phyloP scores from a whole-genome alignment of 169 alveolate species.

The Cryptosporidium ubiquitum region DNA sequence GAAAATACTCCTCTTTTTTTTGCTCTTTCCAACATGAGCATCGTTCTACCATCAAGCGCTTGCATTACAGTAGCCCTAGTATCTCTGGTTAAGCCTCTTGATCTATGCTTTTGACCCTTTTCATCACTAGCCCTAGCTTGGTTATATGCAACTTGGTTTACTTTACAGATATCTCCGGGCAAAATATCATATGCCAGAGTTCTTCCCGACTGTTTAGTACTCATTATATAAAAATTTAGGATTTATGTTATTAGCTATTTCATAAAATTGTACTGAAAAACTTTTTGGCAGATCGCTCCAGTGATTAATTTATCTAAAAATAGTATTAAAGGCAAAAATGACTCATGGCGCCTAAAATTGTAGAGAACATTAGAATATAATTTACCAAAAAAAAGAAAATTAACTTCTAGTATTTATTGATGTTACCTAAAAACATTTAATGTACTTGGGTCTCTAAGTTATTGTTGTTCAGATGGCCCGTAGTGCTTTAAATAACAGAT shows the following conservation, averaged over 20 bases:
- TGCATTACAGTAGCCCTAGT: constrained; percentile 96
- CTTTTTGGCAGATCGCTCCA: background rate
- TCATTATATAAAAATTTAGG: background rate
- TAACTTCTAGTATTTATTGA: background rate
- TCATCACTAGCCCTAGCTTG: constrained; percentile 72
- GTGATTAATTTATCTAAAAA: background rate
- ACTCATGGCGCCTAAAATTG: background rate
- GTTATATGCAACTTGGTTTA: constrained; percentile 63
- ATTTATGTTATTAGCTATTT: background rate
- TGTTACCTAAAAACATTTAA: background rate
- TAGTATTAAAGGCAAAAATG: background rate
- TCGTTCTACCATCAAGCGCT: constrained; percentile 95
- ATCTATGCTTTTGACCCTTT: constrained; percentile 62
- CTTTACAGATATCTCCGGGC: constrained; percentile 54
- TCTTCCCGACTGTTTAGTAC: background rate
- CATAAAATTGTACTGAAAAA: background rate
- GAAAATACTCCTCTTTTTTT: constrained; percentile 88
- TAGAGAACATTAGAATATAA: background rate
- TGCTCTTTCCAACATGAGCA: constrained; percentile 89
- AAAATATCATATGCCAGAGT: constrained; percentile 51
- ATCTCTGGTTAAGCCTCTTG: constrained; percentile 90
- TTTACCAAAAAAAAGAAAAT: background rate
- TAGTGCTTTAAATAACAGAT: constrained; percentile 34
- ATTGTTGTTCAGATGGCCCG: constrained; percentile 36
- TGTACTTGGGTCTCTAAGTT: background rate